A percentile compares a stretch with the other conserved stretches of the same genome.
Evolutionary conservation across 257 asterid species (phyloP).

Genomic region (Mitragyna speciosa): DNA sequence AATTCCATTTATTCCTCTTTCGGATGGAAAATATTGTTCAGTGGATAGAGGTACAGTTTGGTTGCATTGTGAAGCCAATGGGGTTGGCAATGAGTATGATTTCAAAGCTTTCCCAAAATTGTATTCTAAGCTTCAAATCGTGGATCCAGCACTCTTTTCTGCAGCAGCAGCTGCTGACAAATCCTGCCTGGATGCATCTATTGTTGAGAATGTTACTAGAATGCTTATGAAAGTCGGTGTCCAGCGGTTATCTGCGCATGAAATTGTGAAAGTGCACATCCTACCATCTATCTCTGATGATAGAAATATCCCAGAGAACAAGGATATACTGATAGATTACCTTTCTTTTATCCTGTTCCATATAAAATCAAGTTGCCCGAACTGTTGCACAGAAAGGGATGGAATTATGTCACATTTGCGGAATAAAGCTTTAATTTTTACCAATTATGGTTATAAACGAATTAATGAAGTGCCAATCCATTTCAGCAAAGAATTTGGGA

Average conservation of each 20-base stretch:
- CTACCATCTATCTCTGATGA: slow-evolving; percentile 65
- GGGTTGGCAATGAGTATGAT: slow-evolving; percentile 47
- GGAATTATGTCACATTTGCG: slow-evolving; percentile 53
- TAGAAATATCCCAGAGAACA: slow-evolving; percentile 38
- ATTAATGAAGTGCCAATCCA: slow-evolving; percentile 68
- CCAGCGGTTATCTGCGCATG: slow-evolving; percentile 85
- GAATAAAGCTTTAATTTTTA: slow-evolving; percentile 57
- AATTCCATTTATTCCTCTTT: slow-evolving; percentile 80
- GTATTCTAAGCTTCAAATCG: slow-evolving; percentile 66
- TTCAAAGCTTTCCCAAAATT: slow-evolving; percentile 63
- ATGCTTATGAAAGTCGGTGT: slow-evolving; percentile 86
- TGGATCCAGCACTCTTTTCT: slow-evolving; percentile 65
- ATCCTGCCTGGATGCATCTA: slow-evolving; percentile 43
- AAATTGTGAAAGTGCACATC: slow-evolving; percentile 73
- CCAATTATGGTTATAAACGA: slow-evolving; percentile 74
- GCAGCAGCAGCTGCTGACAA: slow-evolving; percentile 48
- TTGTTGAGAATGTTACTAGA: slow-evolving; percentile 54
- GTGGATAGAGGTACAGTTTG: slow-evolving; percentile 70
- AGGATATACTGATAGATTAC: slow-evolving; percentile 74
- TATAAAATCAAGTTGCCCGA: slow-evolving; percentile 66
- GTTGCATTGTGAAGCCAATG: slow-evolving; percentile 60
- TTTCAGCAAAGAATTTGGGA: slow-evolving; percentile 62
- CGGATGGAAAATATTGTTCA: slow-evolving; percentile 70
- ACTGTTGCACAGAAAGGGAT: slow-evolving; percentile 61
- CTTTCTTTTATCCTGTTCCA: slow-evolving; percentile 84